phyloP scores from a whole-genome alignment of 2,329 filamentous ascomycete genomes.

The Phyllosticta citriasiana region DNA sequence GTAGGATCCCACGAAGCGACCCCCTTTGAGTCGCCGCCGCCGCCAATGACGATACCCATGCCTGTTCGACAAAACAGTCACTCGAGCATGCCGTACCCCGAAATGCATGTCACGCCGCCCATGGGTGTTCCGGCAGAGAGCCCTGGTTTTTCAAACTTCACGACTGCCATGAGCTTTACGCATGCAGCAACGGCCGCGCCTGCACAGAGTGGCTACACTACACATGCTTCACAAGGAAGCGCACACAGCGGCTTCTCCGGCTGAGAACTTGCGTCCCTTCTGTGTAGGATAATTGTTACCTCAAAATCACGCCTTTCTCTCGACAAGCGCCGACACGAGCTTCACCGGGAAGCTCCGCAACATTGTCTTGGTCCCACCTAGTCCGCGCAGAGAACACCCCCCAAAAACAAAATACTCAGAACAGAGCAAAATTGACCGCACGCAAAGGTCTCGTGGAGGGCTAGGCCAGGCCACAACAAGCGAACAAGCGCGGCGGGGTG shows the following conservation, averaged over 20 bases:
- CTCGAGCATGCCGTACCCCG: slow-evolving; percentile 8
- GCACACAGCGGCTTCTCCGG: slow-evolving; percentile 9
- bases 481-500: background rate
- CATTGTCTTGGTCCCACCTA: background rate
- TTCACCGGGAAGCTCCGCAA: background rate
- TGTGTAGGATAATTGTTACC: background rate
- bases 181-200: slow-evolving; percentile 5
- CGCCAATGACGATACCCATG: slow-evolving; percentile 9
- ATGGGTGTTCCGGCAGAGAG: slow-evolving; percentile 2
- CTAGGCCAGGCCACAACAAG: background rate
- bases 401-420: background rate
- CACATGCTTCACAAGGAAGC: slow-evolving; percentile 3
- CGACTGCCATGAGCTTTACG: slow-evolving; percentile 9
- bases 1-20: slow-evolving; percentile 11
- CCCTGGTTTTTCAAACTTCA: slow-evolving; percentile 8
- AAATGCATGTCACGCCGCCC: slow-evolving; percentile 11
- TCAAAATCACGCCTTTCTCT: background rate
- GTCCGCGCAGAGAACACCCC: background rate
- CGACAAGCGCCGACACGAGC: background rate
- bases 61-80: slow-evolving; percentile 10
- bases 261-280: background rate
- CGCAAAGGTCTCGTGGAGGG: background rate
- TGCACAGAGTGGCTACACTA: slow-evolving; percentile 2
- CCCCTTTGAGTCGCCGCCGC: slow-evolving; percentile 11
- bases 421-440: background rate